These are phyloP conservation scores for Termitomyces sp. DNA, from an alignment of 768 basidiomycete genomes.

Conservation along the genomic window DNA sequence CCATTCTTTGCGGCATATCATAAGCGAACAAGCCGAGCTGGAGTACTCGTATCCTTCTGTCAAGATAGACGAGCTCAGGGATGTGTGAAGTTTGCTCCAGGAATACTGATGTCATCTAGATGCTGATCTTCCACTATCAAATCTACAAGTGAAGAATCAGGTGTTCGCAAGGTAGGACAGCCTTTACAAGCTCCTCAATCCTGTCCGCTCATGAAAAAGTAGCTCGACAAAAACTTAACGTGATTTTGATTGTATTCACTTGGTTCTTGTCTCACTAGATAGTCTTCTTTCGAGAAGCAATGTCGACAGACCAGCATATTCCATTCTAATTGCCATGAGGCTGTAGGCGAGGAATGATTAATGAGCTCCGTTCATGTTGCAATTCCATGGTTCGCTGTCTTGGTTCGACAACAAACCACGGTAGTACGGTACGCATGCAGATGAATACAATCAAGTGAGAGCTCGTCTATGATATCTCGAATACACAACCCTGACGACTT, in stretches of 20 bases:
- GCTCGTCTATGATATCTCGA: neutral
- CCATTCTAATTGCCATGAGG: too few species aligned
- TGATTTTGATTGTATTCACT: neutral
- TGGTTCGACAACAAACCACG: slow-evolving; percentile 6
- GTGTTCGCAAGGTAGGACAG: slow-evolving; percentile 23
- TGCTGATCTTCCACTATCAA: neutral
- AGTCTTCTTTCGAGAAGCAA: slow-evolving; percentile 3
- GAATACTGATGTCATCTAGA: slow-evolving; percentile 21
- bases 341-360: neutral
- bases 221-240: neutral
- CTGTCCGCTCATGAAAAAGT: slow-evolving; percentile 1
- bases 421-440: slow-evolving; percentile 16
- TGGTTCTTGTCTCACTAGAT: neutral
- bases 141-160: too few species aligned
- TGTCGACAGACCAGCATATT: neutral
- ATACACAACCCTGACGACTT: slow-evolving; percentile 3
- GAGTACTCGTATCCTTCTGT: too few species aligned
- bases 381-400: slow-evolving; percentile 2
- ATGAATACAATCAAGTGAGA: slow-evolving; percentile 9
- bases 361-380: slow-evolving; percentile 4
- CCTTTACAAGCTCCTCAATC: slow-evolving; percentile 14
- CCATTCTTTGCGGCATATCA: too few species aligned
- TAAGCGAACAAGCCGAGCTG: too few species aligned
- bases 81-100: neutral
- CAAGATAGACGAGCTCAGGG: too few species aligned